A percentile compares a stretch with the other conserved stretches of the same genome.
Conservation (phyloP, 371 early-diverging fungal species). For the Lichtheimia ornata region DNA sequence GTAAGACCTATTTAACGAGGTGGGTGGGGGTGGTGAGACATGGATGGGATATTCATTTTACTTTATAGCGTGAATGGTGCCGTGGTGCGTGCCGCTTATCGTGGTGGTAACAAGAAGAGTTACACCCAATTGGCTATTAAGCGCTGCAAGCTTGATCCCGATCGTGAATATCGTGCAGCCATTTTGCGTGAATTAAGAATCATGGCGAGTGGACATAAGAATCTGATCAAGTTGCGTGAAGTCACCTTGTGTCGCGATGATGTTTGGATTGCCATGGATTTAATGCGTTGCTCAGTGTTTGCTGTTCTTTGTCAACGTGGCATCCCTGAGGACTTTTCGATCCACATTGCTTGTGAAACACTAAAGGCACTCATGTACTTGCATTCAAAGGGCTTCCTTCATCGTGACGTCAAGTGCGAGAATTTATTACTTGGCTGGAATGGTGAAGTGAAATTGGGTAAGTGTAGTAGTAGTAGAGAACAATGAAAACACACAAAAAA, state of each 20-base stretch:
- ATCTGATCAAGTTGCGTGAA: constrained; percentile 45
- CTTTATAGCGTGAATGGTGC: constrained; percentile 48
- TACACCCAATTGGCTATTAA: constrained; percentile 42
- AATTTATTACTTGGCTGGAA: constrained; percentile 93
- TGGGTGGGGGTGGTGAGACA: too few relatives aligned
- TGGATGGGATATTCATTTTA: too few relatives aligned
- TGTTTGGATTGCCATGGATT: constrained; percentile 53
- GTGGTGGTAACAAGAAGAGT: constrained; percentile 27
- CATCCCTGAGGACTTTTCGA: constrained; percentile 45
- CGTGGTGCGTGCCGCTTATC: constrained; percentile 41
- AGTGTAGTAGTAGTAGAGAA: constrained; percentile 35
- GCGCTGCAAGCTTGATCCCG: constrained; percentile 45
- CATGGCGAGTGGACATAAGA: constrained; percentile 45
- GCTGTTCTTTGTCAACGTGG: constrained; percentile 50
- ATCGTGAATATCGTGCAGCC: constrained; percentile 48
- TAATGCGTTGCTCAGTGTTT: constrained; percentile 54
- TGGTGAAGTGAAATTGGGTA: constrained; percentile 94
- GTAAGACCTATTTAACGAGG: too few relatives aligned
- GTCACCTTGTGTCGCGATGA: constrained; percentile 43
- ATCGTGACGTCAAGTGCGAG: constrained; percentile 96
- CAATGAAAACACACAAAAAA: too few relatives aligned
- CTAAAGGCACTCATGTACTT: constrained; percentile 84
- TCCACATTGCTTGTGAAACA: constrained; percentile 42
- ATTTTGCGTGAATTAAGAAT: constrained; percentile 46
- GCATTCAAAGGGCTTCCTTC: constrained; percentile 93